Conservation (phyloP, 2,329 filamentous ascomycete genomes). For the Microascus cirrosus region DNA sequence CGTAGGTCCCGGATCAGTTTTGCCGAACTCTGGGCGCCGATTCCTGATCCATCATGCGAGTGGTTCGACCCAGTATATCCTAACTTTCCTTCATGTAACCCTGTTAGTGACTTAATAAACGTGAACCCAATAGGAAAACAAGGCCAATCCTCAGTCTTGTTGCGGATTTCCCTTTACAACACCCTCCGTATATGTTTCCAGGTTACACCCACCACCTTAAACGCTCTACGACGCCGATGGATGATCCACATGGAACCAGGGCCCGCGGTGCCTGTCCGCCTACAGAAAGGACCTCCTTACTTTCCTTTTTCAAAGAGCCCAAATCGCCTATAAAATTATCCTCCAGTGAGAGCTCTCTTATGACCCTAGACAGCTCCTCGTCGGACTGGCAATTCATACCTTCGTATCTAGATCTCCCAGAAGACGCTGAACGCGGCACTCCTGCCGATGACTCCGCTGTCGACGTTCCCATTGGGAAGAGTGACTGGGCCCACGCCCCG, state of each 20-base stretch:
- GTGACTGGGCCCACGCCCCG: constrained; percentile 1
- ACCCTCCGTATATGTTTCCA: neutral
- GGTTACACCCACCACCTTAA: neutral
- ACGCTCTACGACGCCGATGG: neutral
- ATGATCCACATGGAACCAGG: neutral
- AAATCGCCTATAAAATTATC: neutral
- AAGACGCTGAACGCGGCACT: neutral
- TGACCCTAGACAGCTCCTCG: constrained; percentile 1
- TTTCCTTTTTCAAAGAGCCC: neutral
- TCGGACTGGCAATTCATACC: neutral
- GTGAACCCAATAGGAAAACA: too few species aligned
- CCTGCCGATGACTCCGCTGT: neutral
- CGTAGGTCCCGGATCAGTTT: too few species aligned
- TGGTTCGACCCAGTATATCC: neutral
- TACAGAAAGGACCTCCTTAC: neutral
- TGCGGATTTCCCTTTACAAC: neutral
- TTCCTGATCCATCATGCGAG: neutral
- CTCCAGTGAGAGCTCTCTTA: constrained; percentile 4
- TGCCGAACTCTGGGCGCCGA: neutral
- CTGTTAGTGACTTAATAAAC: too few species aligned
- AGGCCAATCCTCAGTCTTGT: neutral
- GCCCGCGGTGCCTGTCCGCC: neutral
- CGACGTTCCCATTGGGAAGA: neutral
- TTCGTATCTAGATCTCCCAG: neutral
- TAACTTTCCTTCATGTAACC: neutral